Conservation (phyloP, 2,329 filamentous ascomycete species). For the Fusarium xyrophilum region DNA sequence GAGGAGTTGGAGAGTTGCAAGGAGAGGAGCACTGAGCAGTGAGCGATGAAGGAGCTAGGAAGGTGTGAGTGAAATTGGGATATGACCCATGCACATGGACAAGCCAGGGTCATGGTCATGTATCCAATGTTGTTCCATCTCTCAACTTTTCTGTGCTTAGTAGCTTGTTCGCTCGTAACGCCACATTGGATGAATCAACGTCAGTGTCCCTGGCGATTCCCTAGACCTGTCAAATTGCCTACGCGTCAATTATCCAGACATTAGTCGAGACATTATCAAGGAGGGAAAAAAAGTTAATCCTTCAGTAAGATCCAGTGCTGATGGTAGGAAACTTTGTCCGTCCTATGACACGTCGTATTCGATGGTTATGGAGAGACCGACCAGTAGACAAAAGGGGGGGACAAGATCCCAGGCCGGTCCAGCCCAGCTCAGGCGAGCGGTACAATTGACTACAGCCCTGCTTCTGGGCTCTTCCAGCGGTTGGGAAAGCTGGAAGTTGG, state of each 20-base stretch:
- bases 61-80: conserved; percentile 16
- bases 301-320: conserved; percentile 1
- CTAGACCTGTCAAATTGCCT: background rate
- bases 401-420: conserved; percentile 6
- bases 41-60: background rate
- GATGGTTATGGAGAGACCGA: background rate
- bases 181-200: conserved; percentile 29
- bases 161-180: conserved; percentile 35
- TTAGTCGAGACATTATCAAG: background rate
- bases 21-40: background rate
- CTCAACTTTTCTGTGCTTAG: conserved; percentile 19
- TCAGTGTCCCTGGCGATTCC: conserved; percentile 27
- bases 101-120: background rate
- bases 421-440: conserved; percentile 22
- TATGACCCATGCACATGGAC: conserved; percentile 33
- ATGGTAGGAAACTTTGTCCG: background rate
- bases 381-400: background rate
- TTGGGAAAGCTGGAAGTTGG: conserved; percentile 18
- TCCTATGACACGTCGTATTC: background rate
- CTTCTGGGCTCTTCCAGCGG: background rate
- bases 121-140: background rate
- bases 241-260: background rate
- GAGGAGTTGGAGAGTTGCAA: background rate
- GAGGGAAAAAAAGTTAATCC: conserved; percentile 1
- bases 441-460: conserved; percentile 1